phyloP scores from a whole-genome alignment of 169 alveolate species.

The Eimeria falciformis region DNA sequence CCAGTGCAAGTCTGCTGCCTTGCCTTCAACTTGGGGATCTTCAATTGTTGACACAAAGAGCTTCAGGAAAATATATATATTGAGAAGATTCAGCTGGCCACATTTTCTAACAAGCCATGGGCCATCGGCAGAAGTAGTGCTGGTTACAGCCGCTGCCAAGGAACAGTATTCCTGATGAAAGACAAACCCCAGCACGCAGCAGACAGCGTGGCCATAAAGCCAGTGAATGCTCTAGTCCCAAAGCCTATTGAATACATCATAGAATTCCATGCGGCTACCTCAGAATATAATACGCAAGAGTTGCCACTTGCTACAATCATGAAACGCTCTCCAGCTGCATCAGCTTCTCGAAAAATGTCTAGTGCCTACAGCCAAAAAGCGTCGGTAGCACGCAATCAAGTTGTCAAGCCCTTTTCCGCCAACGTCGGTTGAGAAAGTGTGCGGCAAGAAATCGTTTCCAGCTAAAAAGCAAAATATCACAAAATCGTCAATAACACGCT shows the following conservation, averaged over 20 bases:
- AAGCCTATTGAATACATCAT: too few relatives aligned
- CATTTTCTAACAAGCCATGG: conserved; percentile 76
- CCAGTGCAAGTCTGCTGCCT: conserved; percentile 1
- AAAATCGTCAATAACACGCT: conserved; percentile 80
- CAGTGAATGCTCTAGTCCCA: too few relatives aligned
- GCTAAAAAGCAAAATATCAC: conserved; percentile 81
- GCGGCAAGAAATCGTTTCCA: conserved; percentile 96
- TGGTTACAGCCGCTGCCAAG: conserved; percentile 36
- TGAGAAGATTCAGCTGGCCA: conserved; percentile 68
- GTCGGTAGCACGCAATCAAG: conserved; percentile 77
- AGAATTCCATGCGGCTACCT: too few relatives aligned
- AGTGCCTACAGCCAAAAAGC: conserved; percentile 58
- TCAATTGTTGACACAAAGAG: conserved; percentile 75
- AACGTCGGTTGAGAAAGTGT: conserved; percentile 88
- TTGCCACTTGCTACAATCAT: too few relatives aligned
- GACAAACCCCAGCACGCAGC: too few relatives aligned
- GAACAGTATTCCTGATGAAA: conserved; percentile 52
- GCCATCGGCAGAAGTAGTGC: conserved; percentile 53
- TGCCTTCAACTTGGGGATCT: conserved; percentile 41
- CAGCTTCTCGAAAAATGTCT: not conserved
- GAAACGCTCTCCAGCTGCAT: not conserved
- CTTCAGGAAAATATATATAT: conserved; percentile 59
- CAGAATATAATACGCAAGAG: too few relatives aligned
- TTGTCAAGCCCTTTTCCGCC: conserved; percentile 94
- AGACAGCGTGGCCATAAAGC: not conserved